A percentile compares a stretch with the other conserved stretches of the same genome.
Conservation (phyloP, 805 yeast genomes). For the Ogataea naganishii region DNA sequence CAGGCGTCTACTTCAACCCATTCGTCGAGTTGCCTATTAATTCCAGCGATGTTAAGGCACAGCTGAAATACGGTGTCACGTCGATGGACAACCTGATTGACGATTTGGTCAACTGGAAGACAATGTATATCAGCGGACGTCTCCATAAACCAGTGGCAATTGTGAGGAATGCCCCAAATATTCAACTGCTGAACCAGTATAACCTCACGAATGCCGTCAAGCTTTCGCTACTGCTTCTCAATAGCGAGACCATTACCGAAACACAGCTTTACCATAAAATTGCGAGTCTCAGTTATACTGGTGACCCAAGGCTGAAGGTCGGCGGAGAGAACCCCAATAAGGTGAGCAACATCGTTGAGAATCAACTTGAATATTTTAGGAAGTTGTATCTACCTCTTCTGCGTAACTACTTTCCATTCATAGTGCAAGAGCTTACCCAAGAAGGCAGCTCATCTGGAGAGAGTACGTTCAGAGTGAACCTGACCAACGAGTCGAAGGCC, state of each 20-base stretch:
- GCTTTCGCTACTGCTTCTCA: slow-evolving; percentile 49
- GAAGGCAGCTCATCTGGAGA: slow-evolving; percentile 12
- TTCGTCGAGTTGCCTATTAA: slow-evolving; percentile 56
- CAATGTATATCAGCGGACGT: slow-evolving; percentile 85
- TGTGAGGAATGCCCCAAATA: slow-evolving; percentile 52
- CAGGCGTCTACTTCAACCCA: slow-evolving; percentile 93
- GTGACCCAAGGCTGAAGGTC: slow-evolving; percentile 78
- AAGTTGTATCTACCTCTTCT: slow-evolving; percentile 65
- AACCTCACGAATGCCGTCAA: slow-evolving; percentile 75
- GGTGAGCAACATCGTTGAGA: slow-evolving; percentile 73
- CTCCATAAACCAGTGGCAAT: slow-evolving; percentile 89
- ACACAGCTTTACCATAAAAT: slow-evolving; percentile 63
- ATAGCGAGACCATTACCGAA: slow-evolving; percentile 23
- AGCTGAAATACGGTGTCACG: slow-evolving; percentile 82
- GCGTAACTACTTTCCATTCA: slow-evolving; percentile 29
- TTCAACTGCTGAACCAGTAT: slow-evolving; percentile 60
- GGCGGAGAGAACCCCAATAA: slow-evolving; percentile 93
- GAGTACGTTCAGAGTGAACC: slow-evolving; percentile 18
- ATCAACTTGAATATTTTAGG: slow-evolving; percentile 64
- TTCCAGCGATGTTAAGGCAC: slow-evolving; percentile 4
- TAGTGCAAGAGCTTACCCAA: slow-evolving; percentile 13
- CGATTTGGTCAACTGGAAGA: slow-evolving; percentile 79
- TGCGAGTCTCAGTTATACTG: slow-evolving; percentile 75
- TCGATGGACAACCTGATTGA: slow-evolving; percentile 47
- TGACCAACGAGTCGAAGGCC: slow-evolving; percentile 26